phyloP scores from a whole-genome alignment of 352 stramenopile species.

The Phytophthora constricta region DNA sequence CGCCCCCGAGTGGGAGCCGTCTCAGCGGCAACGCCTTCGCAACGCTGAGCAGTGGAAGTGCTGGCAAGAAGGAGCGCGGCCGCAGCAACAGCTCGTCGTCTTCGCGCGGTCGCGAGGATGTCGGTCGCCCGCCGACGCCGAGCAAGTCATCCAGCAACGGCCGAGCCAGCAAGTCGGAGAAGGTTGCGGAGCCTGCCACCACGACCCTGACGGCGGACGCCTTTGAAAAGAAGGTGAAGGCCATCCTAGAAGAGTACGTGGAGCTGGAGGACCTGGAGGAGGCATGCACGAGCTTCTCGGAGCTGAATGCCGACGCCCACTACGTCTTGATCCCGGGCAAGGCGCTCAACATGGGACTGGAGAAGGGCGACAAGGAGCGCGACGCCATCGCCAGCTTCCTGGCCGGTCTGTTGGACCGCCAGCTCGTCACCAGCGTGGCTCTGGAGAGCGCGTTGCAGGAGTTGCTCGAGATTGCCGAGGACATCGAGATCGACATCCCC shows the following conservation, averaged over 20 bases:
- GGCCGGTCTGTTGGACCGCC: slow-evolving; percentile 51
- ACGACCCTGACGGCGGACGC: slow-evolving; percentile 49
- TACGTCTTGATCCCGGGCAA: slow-evolving; percentile 59
- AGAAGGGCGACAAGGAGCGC: slow-evolving; percentile 75
- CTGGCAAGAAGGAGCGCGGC: slow-evolving; percentile 50
- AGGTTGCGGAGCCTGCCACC: slow-evolving; percentile 21
- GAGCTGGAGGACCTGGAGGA: slow-evolving; percentile 88
- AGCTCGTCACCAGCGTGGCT: slow-evolving; percentile 52
- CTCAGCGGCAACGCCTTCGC: slow-evolving; percentile 53
- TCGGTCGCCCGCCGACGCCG: slow-evolving; percentile 49
- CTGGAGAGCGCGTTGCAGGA: slow-evolving; percentile 56
- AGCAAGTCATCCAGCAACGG: slow-evolving; percentile 31
- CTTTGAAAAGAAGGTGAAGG: slow-evolving; percentile 88
- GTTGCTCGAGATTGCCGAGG: slow-evolving; percentile 76
- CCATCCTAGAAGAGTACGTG: slow-evolving; percentile 88
- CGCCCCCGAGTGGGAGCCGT: slow-evolving; percentile 41
- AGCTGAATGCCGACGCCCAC: slow-evolving; percentile 60
- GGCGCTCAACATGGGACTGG: slow-evolving; percentile 69
- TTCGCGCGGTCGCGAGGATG: slow-evolving; percentile 27
- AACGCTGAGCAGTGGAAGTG: slow-evolving; percentile 39
- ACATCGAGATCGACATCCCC: slow-evolving; percentile 86
- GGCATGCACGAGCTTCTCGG: slow-evolving; percentile 53
- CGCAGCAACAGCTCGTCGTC: slow-evolving; percentile 64
- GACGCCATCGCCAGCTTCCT: slow-evolving; percentile 61
- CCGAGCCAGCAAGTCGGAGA: slow-evolving; percentile 22